Base-by-base conservation (phyloP, 306 rosid species). In the Calophaca sinica region DNA sequence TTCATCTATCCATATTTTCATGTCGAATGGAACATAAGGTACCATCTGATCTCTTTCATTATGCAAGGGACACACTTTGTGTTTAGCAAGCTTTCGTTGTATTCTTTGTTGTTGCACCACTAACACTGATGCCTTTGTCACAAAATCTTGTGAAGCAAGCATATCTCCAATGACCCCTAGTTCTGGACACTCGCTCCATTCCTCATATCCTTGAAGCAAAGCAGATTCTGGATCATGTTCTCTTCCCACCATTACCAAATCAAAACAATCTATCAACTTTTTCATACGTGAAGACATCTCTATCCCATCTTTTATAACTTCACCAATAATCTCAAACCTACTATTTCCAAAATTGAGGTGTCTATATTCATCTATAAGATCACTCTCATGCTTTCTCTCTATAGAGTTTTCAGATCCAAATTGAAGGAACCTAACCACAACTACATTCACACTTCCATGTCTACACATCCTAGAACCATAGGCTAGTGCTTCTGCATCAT, bases 161-260 rank as follows among this genome's bases (percentile, higher is more conserved):
- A 91, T 87, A 41, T 91, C 96, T 4, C 93, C 97, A 14, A 91
- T 7, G 13, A 80, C 42, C 11, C 93, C 97, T 0, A 86, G 70
- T 75, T 89, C 96, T 0, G 86, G 85, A 60, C 91, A 89, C 68
- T 89, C 96, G 61, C 86, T 77, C 93, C 97, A 91, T 9, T 73
- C 70, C 1, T 83, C 84, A 54, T 87, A 85, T 29, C 91, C 93
- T 2, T 73, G 2, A 32, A 91, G 74, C 73, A 91, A 26, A 1
- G 38, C 68, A 10, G 83, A 55, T 0, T 81, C 82, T 52, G 62
- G 65, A 50, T 38, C 42, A 38, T 91, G 96, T n/a, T 82, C 75
- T 72, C 70, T 88, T 6, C 96, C 97, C 5, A 87, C 86, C 71
- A 91, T 59, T 29, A 86, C 83, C 31, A 91, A 75, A 79, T 91